Evolutionary conservation across 768 basidiomycete species (phyloP), one percentile per base, ranked within the genome.

Genomic region (Tricholoma sp.): DNA sequence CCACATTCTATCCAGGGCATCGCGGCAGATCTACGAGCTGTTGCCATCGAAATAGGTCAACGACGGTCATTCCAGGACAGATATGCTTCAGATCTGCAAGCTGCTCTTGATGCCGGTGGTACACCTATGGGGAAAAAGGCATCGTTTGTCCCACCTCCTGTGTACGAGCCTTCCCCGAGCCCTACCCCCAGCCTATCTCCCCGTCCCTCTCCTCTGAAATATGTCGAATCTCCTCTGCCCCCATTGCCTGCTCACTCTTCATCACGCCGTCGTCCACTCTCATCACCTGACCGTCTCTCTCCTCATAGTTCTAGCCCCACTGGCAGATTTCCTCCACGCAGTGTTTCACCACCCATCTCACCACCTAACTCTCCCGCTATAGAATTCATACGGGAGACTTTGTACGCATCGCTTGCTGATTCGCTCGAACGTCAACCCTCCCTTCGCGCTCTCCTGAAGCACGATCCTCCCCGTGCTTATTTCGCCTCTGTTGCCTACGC

Each of bases 11-110:
- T 91, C 9, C 71, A 76, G 2, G 83, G 86, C 0, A 83, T 92
- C 47, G 82, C 92, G 1, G 88, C 89, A 0, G 89, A 93, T 67
- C 70, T 94, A n/a, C 80, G 90, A 16, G 87, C 88, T 0, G 87
- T 94, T 0, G 88, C 90, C 0, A 91, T 94, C 50, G 92, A 94
- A 65, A 92, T 94, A 60, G 87, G 88, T 56, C 90, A 91, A 69
- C 72, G 92, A 4, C 74, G 92, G 19, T 85, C 88, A 0, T 94
- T 94, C 71, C 92, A 94, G 68, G 84, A 90, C 60, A 76, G 88
- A 8, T 94, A 88, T 64, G 84, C 83, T 0, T 63, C 70, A 1
- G 92, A 90, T 67, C 69, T 94, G 2, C 90, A 94, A 66, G 88
- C 86, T 1, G 91, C 88, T 0, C 74, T 94, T 45, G 89, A 93